phyloP scores from a whole-genome alignment of 1,284 basidiomycete species.

The Mycena sp. region DNA sequence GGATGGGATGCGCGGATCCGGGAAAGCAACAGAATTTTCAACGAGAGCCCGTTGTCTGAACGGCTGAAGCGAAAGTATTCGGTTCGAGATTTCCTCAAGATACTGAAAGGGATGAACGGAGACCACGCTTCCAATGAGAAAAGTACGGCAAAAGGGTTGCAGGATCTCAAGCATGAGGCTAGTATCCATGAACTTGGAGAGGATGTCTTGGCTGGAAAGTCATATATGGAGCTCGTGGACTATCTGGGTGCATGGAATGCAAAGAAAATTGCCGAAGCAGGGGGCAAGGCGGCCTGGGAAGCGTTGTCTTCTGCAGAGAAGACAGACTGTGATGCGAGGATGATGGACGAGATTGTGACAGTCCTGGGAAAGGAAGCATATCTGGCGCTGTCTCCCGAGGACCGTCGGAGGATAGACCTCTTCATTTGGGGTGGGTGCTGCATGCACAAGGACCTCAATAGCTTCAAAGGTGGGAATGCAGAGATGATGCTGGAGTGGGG shows the following conservation, averaged over 20 bases:
- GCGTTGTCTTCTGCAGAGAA: conserved; percentile 12
- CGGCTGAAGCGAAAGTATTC: background rate
- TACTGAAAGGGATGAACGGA: conserved; percentile 18
- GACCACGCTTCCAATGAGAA: conserved; percentile 28
- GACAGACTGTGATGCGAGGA: background rate
- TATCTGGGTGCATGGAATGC: background rate
- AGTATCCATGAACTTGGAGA: conserved; percentile 1
- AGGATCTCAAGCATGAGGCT: conserved; percentile 1
- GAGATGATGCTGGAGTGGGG: conserved; percentile 31
- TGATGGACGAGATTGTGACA: conserved; percentile 3
- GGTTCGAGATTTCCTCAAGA: background rate
- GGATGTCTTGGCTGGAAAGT: background rate
- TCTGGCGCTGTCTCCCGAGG: conserved; percentile 26
- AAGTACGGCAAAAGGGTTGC: background rate
- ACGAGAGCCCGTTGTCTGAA: conserved; percentile 13
- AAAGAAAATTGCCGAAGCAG: background rate
- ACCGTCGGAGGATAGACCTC: conserved; percentile 12
- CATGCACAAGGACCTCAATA: conserved; percentile 41
- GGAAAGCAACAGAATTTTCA: conserved; percentile 9
- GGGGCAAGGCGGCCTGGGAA: conserved; percentile 16
- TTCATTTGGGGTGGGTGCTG: conserved; percentile 35
- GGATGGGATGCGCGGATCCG: conserved; percentile 7
- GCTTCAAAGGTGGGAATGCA: conserved; percentile 34
- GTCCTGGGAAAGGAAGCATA: conserved; percentile 25
- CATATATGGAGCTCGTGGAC: background rate